Percentiles rank a stretch among this genome's conserved stretches.
Evolutionary conservation across 352 stramenopile genomes (phyloP).

Genomic region (Elongisporangium undulatum): DNA sequence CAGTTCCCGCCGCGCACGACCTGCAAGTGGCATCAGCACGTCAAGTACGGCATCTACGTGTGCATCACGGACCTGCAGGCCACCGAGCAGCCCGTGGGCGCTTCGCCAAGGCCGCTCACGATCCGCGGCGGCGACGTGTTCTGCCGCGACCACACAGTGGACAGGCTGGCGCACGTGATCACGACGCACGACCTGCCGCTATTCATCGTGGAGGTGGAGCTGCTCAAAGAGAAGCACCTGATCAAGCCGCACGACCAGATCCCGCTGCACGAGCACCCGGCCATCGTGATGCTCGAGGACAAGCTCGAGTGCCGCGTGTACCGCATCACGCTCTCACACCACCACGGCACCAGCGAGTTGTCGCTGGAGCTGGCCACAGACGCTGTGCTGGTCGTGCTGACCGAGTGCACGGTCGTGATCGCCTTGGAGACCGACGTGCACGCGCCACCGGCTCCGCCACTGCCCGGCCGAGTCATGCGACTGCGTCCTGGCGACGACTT

Average conservation of each 20-base stretch:
- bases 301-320: conserved; percentile 42
- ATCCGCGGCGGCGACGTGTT: conserved; percentile 32
- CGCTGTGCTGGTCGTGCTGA: conserved; percentile 28
- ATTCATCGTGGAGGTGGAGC: conserved; percentile 48
- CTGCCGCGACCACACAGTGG: conserved; percentile 45
- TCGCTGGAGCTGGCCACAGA: conserved; percentile 22
- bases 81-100: conserved; percentile 20
- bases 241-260: conserved; percentile 16
- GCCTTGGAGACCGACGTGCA: conserved; percentile 3
- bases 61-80: conserved; percentile 28
- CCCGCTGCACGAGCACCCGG: conserved; percentile 14
- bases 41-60: conserved; percentile 44
- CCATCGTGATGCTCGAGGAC: conserved; percentile 27
- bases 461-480: background rate
- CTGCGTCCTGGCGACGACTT: conserved; percentile 5
- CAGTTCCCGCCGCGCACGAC: conserved; percentile 31
- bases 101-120: conserved; percentile 15
- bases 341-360: conserved; percentile 11
- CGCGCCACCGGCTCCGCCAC: too few species aligned
- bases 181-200: conserved; percentile 22
- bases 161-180: conserved; percentile 36
- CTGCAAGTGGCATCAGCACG: conserved; percentile 42
- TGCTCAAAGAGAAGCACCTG: conserved; percentile 31
- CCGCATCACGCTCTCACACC: conserved; percentile 22
- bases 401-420: conserved; percentile 20